Base-by-base conservation (phyloP, 441 rosid genomes). In the Eruca vesicaria region DNA sequence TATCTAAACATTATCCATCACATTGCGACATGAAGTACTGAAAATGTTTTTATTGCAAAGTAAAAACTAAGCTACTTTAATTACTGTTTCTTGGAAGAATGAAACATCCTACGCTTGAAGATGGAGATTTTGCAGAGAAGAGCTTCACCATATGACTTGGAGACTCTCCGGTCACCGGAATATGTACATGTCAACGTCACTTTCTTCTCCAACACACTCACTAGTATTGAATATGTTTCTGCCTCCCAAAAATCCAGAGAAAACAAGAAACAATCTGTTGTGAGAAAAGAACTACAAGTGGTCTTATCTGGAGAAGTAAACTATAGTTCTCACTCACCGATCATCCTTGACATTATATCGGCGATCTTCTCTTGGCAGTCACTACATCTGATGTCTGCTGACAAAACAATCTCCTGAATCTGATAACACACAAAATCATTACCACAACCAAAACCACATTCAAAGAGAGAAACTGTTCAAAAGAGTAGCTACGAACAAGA, bases 361-460 rank as follows among this genome's bases (percentile, higher is more conserved):
- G 96, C 96, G 10, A 95, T 82, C 81, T 87, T 83, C 79, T 76
- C 89, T 78, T 90, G 97, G 75, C 99, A 90, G 70, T 81, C 86
- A 2, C 82, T 77, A 50, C 99, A 93, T 31, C 85, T 79, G 67
- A 93, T 86, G 80, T 95, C 98, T 23, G 95, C 99, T 9, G 90
- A 86, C 33, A 93, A 74, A 77, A 93, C 96, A 74, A 93, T 88
- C 79, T 92, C 93, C 76, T 93, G 97, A 26, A 93, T 83, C 99
- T 95, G 86, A 58, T 71, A 14, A 66, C 31, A 35, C 3, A 55
- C 31, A 55, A 62, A 33, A 36, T 35, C 66, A 41, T 15, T 15
- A 69, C 58, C 7, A 5, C 6, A 53, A 2, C 28, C 23, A 26
- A 50, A 21, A n/a, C 52, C 8, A 58, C 18, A 28, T 28, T 28